Evolutionary conservation across 2,329 filamentous ascomycete species (phyloP).

Genomic region (Scopulariopsis brevicaulis): DNA sequence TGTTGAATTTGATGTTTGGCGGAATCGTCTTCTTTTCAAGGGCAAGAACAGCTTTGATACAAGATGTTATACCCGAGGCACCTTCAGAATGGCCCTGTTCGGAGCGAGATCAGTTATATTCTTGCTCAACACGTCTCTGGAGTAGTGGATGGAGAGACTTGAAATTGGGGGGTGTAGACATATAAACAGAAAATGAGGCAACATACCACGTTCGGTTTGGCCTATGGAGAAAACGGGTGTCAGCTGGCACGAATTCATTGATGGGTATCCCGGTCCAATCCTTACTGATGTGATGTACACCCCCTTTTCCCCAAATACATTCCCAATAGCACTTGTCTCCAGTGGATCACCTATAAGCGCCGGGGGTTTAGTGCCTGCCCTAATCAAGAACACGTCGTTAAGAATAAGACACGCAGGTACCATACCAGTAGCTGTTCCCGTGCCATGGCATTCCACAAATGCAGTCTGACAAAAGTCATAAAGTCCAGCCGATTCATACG

Average conservation of each 20-base stretch:
- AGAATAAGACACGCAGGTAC: no score
- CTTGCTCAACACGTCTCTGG: no score
- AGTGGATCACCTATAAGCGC: slow-evolving; percentile 33
- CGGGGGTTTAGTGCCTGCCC: no score
- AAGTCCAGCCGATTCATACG: slow-evolving; percentile 14
- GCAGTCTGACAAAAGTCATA: neutral
- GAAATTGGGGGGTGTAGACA: no score
- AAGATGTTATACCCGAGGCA: slow-evolving; percentile 16
- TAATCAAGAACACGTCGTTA: no score
- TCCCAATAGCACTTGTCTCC: slow-evolving; percentile 22
- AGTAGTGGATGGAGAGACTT: no score
- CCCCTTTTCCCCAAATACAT: slow-evolving; percentile 15
- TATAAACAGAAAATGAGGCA: no score
- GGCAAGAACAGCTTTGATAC: slow-evolving; percentile 20
- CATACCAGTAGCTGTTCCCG: no score
- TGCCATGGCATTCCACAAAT: slow-evolving; percentile 27
- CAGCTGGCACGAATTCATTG: no score
- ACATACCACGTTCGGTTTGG: slow-evolving; percentile 27
- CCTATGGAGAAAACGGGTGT: no score
- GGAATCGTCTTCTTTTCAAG: slow-evolving; percentile 19
- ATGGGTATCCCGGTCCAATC: no score
- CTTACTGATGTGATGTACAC: slow-evolving; percentile 18
- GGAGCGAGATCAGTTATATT: no score
- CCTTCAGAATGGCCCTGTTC: slow-evolving; percentile 24
- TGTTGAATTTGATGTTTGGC: slow-evolving; percentile 18